These are phyloP conservation scores for Yamadazyma conglobata DNA, from an alignment of 1,139 yeast species.

Conservation along the genomic window DNA sequence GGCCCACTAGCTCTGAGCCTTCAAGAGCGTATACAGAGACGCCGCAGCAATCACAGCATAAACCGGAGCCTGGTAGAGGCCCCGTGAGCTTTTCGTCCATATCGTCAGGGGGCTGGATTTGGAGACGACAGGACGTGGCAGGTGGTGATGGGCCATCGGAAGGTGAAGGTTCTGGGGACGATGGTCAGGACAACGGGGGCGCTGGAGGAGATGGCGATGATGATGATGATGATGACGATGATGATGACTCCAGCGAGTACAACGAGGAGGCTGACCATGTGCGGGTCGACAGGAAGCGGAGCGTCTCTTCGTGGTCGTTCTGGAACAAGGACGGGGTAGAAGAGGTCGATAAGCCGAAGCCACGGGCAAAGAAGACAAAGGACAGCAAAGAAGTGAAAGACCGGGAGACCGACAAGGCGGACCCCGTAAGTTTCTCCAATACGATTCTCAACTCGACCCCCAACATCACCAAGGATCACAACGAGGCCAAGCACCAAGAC, in stretches of 20 bases:
- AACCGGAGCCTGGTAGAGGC: constrained; percentile 1
- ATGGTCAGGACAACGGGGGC: constrained; percentile 7
- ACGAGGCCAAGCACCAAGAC: constrained; percentile 22
- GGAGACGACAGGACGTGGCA: neutral
- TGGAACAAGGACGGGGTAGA: constrained; percentile 24
- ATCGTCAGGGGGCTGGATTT: constrained; percentile 1
- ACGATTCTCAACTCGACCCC: constrained; percentile 36
- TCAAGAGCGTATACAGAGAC: no score
- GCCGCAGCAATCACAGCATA: neutral
- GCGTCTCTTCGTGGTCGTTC: constrained; percentile 32
- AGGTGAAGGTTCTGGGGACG: constrained; percentile 14
- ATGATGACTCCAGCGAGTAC: constrained; percentile 25
- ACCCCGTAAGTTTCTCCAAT: constrained; percentile 20
- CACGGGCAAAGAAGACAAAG: constrained; percentile 9
- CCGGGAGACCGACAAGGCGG: constrained; percentile 10
- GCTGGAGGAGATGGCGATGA: constrained; percentile 16
- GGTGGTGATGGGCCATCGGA: neutral
- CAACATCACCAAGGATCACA: constrained; percentile 5
- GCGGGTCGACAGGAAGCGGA: constrained; percentile 24
- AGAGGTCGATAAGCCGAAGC: constrained; percentile 5
- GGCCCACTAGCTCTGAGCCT: no score
- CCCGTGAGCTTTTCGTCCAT: constrained; percentile 1
- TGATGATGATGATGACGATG: constrained; percentile 23
- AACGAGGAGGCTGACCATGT: constrained; percentile 37
- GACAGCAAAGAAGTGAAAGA: constrained; percentile 13